Base-by-base conservation (phyloP, 2,329 filamentous ascomycete species). In the Nothophaeocryptopus gaeumannii region DNA sequence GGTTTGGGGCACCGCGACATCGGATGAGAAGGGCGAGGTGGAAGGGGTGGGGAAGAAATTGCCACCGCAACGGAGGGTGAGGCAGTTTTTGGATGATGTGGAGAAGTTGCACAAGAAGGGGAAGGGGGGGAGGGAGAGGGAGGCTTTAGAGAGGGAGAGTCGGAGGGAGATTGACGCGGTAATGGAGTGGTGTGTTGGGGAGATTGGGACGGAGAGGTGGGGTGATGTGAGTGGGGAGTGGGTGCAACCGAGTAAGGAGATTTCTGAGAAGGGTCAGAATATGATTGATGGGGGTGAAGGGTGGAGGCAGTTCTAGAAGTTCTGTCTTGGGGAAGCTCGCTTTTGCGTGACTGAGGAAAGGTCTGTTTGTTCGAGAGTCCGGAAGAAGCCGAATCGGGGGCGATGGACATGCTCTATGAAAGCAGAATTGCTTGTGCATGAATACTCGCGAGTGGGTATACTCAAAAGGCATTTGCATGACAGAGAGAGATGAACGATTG, bases 221-320 rank as follows among this genome's bases (percentile, higher is more conserved):
- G 52, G 58, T 30, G 76, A 80, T 69, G 76, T 75, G 39, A 74
- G 60, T 5, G 47, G 51, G 14, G 70, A 67, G 15, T 77, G 72
- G 71, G 70, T 72, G 8, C 67, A 66, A 64, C 70, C 70, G 30
- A 62, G 63, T 44, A 66, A 70, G 53, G 69, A 74, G 51, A 63
- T 72, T 15, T 67, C 64, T 49, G 63, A 71, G 56, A 66, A 68
- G 45, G 70, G 68, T 4, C 58, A 70, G 45, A 66, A 68, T 43
- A 75, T 76, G 72, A 66, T 74, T 2, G 73, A 67, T 52, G 71
- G 72, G 8, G 72, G 68, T 1, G 68, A 72, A 45, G 75, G 74
- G 8, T 71, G 65, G 58, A 63, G 75, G 54, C 63, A 73, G 42
- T 77, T 78, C 53, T 77, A 60, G 70, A n/a, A 26, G 30, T n/a